A percentile compares a stretch with the other conserved stretches of the same genome.
Conservation (phyloP, 1,284 basidiomycete genomes). For the Earliella scabrosa region DNA sequence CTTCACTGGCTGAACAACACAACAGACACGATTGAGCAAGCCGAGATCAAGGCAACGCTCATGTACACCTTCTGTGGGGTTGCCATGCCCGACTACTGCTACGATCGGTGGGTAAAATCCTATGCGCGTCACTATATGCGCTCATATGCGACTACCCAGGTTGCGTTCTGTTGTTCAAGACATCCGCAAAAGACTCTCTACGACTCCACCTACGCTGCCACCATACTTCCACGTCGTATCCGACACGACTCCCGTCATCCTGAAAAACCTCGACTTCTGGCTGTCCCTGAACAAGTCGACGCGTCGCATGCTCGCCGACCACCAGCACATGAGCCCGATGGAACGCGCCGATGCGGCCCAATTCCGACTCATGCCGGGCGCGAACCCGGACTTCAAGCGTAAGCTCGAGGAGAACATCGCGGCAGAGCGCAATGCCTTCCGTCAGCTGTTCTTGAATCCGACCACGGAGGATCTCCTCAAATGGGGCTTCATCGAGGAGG, state of each 20-base stretch:
- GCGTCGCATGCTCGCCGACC: constrained; percentile 1
- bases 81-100: constrained; percentile 11
- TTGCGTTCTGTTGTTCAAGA: not conserved
- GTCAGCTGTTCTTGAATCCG: too few relatives aligned
- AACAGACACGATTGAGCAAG: not conserved
- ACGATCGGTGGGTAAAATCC: not conserved
- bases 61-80: constrained; percentile 11
- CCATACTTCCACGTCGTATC: constrained; percentile 11
- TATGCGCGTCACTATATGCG: too few relatives aligned
- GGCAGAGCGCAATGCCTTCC: too few relatives aligned
- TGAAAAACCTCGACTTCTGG: constrained; percentile 15
- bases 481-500: too few relatives aligned
- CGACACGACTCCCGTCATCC: not conserved
- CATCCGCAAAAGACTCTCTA: not conserved
- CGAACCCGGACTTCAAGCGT: too few relatives aligned
- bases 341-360: too few relatives aligned
- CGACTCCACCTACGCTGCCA: constrained; percentile 4
- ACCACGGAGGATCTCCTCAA: too few relatives aligned
- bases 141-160: not conserved
- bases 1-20: constrained; percentile 11
- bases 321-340: too few relatives aligned
- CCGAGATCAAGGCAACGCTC: not conserved
- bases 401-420: too few relatives aligned
- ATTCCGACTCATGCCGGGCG: too few relatives aligned
- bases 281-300: constrained; percentile 1